Conservation (phyloP, 2,329 filamentous ascomycete genomes). For the Fusarium nisikadoi region DNA sequence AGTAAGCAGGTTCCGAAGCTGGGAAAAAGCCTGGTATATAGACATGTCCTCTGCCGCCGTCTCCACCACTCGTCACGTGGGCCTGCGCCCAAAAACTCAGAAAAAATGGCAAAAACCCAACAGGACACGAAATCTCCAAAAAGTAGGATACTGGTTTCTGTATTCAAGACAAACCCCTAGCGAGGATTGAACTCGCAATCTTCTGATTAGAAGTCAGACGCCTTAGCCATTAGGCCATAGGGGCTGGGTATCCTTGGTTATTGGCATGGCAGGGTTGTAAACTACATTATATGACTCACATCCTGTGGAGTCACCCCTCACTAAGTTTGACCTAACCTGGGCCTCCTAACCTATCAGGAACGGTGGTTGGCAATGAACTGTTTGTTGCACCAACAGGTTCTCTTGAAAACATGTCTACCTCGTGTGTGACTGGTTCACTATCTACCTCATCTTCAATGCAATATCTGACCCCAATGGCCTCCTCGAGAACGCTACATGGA, state of each 20-base stretch:
- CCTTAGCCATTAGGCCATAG: not conserved
- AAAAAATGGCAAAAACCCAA: not conserved
- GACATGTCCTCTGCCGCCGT: not conserved
- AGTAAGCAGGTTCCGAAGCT: fast-evolving
- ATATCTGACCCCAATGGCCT: conserved; percentile 76
- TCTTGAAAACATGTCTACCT: not conserved
- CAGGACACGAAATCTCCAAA: not conserved
- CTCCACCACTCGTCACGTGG: not conserved
- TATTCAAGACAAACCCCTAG: no score
- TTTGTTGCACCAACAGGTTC: not conserved
- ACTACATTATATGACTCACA: not conserved
- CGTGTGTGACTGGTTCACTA: not conserved
- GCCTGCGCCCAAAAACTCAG: no score
- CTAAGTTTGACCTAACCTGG: not conserved
- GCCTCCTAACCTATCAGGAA: not conserved
- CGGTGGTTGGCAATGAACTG: not conserved
- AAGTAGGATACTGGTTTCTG: no score
- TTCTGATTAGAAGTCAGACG: not conserved
- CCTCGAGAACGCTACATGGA: conserved; percentile 81
- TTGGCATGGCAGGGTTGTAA: fast-evolving
- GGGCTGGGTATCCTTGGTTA: not conserved
- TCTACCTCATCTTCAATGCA: conserved; percentile 27
- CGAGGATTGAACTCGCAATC: not conserved
- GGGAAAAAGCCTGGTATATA: fast-evolving
- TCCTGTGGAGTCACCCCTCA: not conserved